phyloP scores from a whole-genome alignment of 441 rosid genomes.

The Corymbia calophylla region DNA sequence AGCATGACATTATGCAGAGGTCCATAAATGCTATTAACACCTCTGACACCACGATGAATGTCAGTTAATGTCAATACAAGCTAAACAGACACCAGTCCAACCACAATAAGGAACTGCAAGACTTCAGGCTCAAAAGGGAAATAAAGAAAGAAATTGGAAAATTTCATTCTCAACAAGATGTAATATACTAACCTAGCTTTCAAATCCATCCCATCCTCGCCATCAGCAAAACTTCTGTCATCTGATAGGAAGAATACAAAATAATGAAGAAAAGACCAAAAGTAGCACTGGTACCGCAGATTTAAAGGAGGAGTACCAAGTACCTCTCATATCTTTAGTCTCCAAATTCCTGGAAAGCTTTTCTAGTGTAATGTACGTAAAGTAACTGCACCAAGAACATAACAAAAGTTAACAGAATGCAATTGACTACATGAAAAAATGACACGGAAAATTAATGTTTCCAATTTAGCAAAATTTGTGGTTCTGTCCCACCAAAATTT shows the following conservation, averaged over 20 bases:
- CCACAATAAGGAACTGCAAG: neutral
- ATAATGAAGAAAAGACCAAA: neutral
- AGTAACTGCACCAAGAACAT: constrained; percentile 42
- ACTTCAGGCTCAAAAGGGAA: neutral
- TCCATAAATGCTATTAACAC: neutral
- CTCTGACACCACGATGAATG: neutral
- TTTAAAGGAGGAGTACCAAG: neutral
- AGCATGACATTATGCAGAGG: neutral
- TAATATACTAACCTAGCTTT: constrained; percentile 42
- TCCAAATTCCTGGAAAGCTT: constrained; percentile 53
- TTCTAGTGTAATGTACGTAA: constrained; percentile 71
- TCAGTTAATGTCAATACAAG: neutral
- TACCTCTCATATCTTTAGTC: constrained; percentile 35
- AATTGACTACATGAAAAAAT: neutral
- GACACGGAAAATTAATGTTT: neutral
- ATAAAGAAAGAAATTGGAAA: neutral
- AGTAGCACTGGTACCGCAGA: neutral
- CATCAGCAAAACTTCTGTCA: constrained; percentile 9
- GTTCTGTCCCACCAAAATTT: neutral
- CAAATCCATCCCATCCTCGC: constrained; percentile 16
- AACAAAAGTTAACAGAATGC: neutral
- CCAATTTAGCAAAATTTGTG: neutral
- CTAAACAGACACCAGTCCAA: neutral
- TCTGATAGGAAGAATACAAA: constrained; percentile 18
- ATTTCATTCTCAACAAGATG: neutral